phyloP scores from a whole-genome alignment of 192 early-diverging fungal species.

The Backusella circina region DNA sequence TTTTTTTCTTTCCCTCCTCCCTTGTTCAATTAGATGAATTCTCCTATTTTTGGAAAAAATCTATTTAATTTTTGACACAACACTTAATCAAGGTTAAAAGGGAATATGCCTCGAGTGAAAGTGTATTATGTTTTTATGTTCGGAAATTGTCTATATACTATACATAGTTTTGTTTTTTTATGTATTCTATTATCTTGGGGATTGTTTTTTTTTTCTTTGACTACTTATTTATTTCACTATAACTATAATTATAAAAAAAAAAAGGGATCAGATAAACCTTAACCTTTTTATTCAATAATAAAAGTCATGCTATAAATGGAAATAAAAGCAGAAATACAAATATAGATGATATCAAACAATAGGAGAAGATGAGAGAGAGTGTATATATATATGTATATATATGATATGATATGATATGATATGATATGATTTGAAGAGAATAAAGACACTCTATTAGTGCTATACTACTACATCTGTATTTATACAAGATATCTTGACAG shows the following conservation, averaged over 20 bases:
- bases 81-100: neutral
- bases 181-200: neutral
- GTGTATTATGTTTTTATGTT: neutral
- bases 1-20: too few species aligned
- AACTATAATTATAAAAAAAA: neutral
- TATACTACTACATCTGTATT: neutral
- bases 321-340: neutral
- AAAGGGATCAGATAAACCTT: neutral
- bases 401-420: too few species aligned
- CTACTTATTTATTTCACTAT: neutral
- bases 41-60: neutral
- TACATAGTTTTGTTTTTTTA: neutral
- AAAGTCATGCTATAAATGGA: neutral
- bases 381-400: neutral
- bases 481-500: neutral
- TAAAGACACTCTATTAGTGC: neutral
- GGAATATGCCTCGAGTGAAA: neutral
- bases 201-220: neutral
- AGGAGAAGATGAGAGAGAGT: neutral
- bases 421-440: too few species aligned
- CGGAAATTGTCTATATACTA: neutral
- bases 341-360: neutral
- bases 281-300: neutral
- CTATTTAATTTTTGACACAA: conserved; percentile 3
- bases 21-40: neutral